Conservation (phyloP, 2,329 filamentous ascomycete species). For the Fusarium redolens region DNA sequence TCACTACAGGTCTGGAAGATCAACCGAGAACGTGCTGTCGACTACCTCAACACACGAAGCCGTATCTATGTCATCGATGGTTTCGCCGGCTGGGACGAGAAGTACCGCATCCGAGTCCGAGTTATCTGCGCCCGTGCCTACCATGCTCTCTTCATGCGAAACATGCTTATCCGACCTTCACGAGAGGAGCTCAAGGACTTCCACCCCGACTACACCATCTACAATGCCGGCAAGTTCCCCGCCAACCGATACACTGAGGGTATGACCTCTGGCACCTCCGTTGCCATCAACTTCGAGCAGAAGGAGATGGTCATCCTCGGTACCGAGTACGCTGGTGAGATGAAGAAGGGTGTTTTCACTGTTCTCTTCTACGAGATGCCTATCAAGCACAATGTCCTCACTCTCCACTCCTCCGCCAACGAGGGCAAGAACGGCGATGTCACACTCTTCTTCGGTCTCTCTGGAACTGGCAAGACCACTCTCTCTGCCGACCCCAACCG, state of each 20-base stretch:
- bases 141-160: slow-evolving; percentile 99
- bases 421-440: slow-evolving; percentile 95
- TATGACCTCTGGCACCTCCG: slow-evolving; percentile 98
- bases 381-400: slow-evolving; percentile 98
- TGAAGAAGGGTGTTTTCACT: slow-evolving; percentile 97
- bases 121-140: slow-evolving; percentile 99
- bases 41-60: slow-evolving; percentile 99
- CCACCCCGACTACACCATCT: slow-evolving; percentile 99
- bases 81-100: slow-evolving; percentile 97
- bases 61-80: slow-evolving; percentile 99
- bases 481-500: slow-evolving; percentile 97
- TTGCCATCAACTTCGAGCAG: slow-evolving; percentile 98
- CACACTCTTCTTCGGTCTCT: slow-evolving; percentile 98
- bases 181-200: slow-evolving; percentile 95
- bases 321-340: slow-evolving; percentile 90
- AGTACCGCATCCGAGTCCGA: slow-evolving; percentile 96
- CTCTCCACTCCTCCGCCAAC: slow-evolving; percentile 98
- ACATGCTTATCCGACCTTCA: slow-evolving; percentile 98
- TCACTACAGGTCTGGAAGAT: slow-evolving; percentile 91
- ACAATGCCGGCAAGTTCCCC: slow-evolving; percentile 98
- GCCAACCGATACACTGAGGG: slow-evolving; percentile 98
- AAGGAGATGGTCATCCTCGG: slow-evolving; percentile 99
- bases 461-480: slow-evolving; percentile 98
- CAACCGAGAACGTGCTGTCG: slow-evolving; percentile 97
- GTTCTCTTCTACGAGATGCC: slow-evolving; percentile 99